Conservation (phyloP, 768 basidiomycete genomes). For the Boletellus ananiceps region DNA sequence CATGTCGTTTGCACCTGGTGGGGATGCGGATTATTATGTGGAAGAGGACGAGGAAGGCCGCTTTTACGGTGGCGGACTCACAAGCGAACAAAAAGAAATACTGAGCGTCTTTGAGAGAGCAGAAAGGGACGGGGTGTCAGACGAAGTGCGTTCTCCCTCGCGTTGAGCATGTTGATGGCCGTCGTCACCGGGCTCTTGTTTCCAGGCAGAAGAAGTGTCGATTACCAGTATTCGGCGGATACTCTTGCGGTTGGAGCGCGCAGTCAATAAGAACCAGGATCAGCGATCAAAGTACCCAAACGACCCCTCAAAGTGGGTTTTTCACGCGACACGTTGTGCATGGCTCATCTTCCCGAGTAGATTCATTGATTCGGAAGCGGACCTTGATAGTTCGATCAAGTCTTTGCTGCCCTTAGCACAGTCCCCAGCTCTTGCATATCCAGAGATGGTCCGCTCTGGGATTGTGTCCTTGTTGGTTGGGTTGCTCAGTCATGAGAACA, state of each 20-base stretch:
- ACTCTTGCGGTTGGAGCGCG: slow-evolving; percentile 78
- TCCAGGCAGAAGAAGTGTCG: slow-evolving; percentile 62
- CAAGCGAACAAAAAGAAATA: slow-evolving; percentile 90
- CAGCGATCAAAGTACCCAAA: slow-evolving; percentile 92
- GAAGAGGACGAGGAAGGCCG: slow-evolving; percentile 92
- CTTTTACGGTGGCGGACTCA: slow-evolving; percentile 92
- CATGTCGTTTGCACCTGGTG: slow-evolving; percentile 71
- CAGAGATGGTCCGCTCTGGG: slow-evolving; percentile 80
- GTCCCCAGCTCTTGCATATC: slow-evolving; percentile 76
- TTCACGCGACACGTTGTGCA: neutral
- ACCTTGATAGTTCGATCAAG: slow-evolving; percentile 85
- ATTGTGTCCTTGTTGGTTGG: slow-evolving; percentile 68
- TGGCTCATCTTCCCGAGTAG: slow-evolving; percentile 38
- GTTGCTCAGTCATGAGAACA: slow-evolving; percentile 91
- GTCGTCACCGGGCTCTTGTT: slow-evolving; percentile 1
- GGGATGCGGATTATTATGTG: slow-evolving; percentile 83
- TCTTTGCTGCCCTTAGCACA: slow-evolving; percentile 86
- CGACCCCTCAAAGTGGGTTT: slow-evolving; percentile 79
- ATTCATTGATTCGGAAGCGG: slow-evolving; percentile 98
- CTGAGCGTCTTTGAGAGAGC: slow-evolving; percentile 88
- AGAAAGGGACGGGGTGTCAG: slow-evolving; percentile 55
- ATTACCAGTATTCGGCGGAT: slow-evolving; percentile 67
- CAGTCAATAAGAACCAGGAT: slow-evolving; percentile 92
- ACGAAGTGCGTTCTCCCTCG: slow-evolving; percentile 52
- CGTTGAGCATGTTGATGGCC: neutral